Conservation (phyloP, 495 filamentous ascomycete genomes). For the Aeminium ludgeri region DNA sequence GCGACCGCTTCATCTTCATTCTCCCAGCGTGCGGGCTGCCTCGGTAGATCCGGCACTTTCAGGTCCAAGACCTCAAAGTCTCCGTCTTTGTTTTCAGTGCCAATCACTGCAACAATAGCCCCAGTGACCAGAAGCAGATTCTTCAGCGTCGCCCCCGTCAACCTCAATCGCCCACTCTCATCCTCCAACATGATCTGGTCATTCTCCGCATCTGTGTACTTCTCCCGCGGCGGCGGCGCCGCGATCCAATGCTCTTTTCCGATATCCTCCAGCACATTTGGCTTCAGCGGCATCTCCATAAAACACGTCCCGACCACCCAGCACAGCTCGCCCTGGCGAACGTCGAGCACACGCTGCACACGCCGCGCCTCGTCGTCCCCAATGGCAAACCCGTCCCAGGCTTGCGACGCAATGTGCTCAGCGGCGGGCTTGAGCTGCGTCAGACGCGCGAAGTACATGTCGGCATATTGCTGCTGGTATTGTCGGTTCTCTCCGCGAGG, state of each 20-base stretch:
- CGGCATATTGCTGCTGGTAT: conserved; percentile 90
- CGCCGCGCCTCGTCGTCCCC: conserved; percentile 55
- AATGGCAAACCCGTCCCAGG: conserved; percentile 63
- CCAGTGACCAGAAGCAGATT: conserved; percentile 68
- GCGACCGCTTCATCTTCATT: conserved; percentile 29
- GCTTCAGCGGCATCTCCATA: conserved; percentile 93
- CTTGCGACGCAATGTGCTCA: conserved; percentile 50
- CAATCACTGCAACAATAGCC: conserved; percentile 76
- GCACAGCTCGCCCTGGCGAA: conserved; percentile 86
- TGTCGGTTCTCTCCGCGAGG: conserved; percentile 49
- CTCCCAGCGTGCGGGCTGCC: conserved; percentile 65
- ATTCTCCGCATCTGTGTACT: conserved; percentile 42
- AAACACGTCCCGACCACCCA: conserved; percentile 92
- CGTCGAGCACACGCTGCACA: conserved; percentile 81
- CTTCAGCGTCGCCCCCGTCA: conserved; percentile 51
- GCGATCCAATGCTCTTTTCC: conserved; percentile 82
- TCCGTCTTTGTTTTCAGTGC: conserved; percentile 79
- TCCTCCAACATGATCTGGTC: conserved; percentile 74
- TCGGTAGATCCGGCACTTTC: conserved; percentile 67
- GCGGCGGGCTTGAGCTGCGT: conserved; percentile 73
- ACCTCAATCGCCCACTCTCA: conserved; percentile 76
- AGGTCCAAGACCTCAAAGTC: conserved; percentile 86
- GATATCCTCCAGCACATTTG: conserved; percentile 90
- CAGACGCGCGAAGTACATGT: conserved; percentile 91
- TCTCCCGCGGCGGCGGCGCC: conserved; percentile 60